These are phyloP conservation scores for Quercus ilex DNA, from an alignment of 306 rosid genomes.

Conservation along the genomic window DNA sequence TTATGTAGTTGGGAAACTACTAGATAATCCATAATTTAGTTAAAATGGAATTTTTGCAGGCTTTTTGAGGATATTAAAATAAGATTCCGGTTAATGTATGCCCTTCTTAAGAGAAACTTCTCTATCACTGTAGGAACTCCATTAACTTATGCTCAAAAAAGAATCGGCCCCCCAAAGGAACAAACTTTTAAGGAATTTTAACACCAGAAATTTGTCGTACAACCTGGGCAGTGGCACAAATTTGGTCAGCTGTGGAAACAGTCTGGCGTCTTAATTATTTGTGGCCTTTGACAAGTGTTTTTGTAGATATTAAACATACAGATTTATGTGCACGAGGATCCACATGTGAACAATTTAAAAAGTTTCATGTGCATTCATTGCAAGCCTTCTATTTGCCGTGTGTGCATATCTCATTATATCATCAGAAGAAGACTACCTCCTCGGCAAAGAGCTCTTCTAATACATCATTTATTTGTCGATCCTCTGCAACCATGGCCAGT, in stretches of 20 bases:
- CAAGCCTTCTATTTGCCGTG: background rate
- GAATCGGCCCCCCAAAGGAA: background rate
- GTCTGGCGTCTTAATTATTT: background rate
- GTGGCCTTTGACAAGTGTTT: background rate
- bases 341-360: background rate
- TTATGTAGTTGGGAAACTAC: background rate
- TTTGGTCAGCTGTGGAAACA: background rate
- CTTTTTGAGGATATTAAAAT: background rate
- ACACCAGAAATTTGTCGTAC: too few species aligned
- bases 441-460: slow-evolving; percentile 91
- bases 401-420: background rate
- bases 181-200: background rate
- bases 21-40: background rate
- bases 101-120: background rate
- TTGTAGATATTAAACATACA: background rate
- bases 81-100: background rate
- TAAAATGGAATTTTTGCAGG: background rate
- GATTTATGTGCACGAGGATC: background rate
- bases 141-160: background rate
- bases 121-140: too few species aligned
- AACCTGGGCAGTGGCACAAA: too few species aligned
- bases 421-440: slow-evolving; percentile 53
- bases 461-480: slow-evolving; percentile 84
- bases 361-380: background rate
- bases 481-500: slow-evolving; percentile 92